Conservation (phyloP, 495 filamentous ascomycete genomes). For the Amphirosellinia nigrospora region DNA sequence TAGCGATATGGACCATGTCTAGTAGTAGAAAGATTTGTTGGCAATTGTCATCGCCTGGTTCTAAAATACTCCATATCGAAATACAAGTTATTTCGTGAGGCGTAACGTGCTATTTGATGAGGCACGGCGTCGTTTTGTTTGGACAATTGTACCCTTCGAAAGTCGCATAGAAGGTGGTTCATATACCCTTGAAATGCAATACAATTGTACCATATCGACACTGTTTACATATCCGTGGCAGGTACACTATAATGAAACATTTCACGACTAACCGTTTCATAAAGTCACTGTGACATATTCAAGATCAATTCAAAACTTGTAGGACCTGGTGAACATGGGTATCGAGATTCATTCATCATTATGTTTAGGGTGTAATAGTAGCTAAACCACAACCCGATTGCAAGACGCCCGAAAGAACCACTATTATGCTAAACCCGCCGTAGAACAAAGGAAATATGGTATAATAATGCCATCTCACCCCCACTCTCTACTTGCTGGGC, state of each 20-base stretch:
- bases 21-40: not conserved
- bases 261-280: not conserved
- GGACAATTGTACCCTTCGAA: not conserved
- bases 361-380: not conserved
- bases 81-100: not conserved
- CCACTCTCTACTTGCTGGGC: not conserved
- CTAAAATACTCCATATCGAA: not conserved
- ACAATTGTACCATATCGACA: not conserved
- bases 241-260: no score
- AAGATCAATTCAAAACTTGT: not conserved
- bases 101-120: not conserved
- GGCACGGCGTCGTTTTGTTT: not conserved
- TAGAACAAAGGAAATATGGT: constrained; percentile 15
- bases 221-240: not conserved
- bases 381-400: constrained; percentile 2
- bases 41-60: not conserved
- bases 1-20: no score
- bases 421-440: constrained; percentile 17
- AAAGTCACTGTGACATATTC: no score
- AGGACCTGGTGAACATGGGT: not conserved
- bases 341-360: constrained; percentile 26
- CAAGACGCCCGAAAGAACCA: constrained; percentile 20
- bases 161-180: not conserved
- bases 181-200: not conserved
- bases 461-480: constrained; percentile 7